phyloP scores from a whole-genome alignment of 2,329 filamentous ascomycete species.

The Ilyonectria robusta region DNA sequence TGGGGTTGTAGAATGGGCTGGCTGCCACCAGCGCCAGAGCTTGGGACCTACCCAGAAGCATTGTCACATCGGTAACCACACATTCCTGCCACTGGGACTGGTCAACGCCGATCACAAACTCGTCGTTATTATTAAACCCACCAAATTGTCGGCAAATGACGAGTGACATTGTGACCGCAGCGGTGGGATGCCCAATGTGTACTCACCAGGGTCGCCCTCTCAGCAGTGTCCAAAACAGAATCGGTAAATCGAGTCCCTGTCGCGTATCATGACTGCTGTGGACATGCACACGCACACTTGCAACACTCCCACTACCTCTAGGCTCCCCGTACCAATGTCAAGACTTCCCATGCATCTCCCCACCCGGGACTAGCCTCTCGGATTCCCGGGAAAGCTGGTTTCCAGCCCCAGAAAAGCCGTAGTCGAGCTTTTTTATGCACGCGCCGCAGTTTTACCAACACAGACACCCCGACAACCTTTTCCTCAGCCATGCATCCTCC shows the following conservation, averaged over 20 bases:
- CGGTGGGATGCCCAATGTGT: slow-evolving; percentile 15
- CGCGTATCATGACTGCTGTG: slow-evolving; percentile 17
- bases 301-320: slow-evolving; percentile 17
- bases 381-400: slow-evolving; percentile 21
- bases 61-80: slow-evolving; percentile 16
- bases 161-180: not conserved
- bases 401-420: slow-evolving; percentile 15
- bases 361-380: slow-evolving; percentile 19
- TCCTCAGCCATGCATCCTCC: slow-evolving; percentile 26
- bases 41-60: slow-evolving; percentile 17
- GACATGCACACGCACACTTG: slow-evolving; percentile 12
- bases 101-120: slow-evolving; percentile 29
- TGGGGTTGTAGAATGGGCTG: slow-evolving; percentile 25
- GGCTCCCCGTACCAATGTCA: slow-evolving; percentile 14
- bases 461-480: slow-evolving; percentile 24
- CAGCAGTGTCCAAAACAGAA: slow-evolving; percentile 19
- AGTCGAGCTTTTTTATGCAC: slow-evolving; percentile 20
- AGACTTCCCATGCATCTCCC: slow-evolving; percentile 14
- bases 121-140: slow-evolving; percentile 17
- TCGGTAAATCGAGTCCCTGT: slow-evolving; percentile 16
- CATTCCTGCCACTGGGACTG: slow-evolving; percentile 11
- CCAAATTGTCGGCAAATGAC: slow-evolving; percentile 17
- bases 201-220: slow-evolving; percentile 10
- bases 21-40: slow-evolving; percentile 16
- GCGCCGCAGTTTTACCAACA: slow-evolving; percentile 22